Percentiles rank a stretch among this genome's conserved stretches.
phyloP scores from a whole-genome alignment of 2,329 filamentous ascomycete species.

The Plectosphaerella sp. region DNA sequence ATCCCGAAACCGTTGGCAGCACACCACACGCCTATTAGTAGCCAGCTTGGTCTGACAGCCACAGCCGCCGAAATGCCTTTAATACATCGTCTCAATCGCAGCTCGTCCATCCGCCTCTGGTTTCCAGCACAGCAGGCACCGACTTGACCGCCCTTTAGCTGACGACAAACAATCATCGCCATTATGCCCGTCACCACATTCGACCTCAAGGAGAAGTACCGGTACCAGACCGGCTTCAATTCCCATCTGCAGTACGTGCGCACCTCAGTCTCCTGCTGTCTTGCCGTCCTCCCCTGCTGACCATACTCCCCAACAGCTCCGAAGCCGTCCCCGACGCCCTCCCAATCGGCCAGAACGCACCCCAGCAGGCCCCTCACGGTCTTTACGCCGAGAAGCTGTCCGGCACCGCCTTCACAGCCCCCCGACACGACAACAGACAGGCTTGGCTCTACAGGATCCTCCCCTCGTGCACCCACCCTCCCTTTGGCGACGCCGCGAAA shows the following conservation, averaged over 20 bases:
- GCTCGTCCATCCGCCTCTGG: not conserved
- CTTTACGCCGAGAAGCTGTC: slow-evolving; percentile 80
- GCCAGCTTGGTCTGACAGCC: not conserved
- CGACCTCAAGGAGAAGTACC: slow-evolving; percentile 54
- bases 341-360: slow-evolving; percentile 73
- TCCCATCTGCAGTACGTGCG: slow-evolving; percentile 68
- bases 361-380: slow-evolving; percentile 73
- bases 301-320: slow-evolving; percentile 42
- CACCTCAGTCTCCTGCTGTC: not conserved
- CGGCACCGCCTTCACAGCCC: slow-evolving; percentile 67
- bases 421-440: slow-evolving; percentile 64
- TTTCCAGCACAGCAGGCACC: not conserved
- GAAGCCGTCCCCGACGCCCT: slow-evolving; percentile 73
- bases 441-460: slow-evolving; percentile 69
- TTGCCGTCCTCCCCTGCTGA: too few relatives aligned
- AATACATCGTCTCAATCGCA: not conserved
- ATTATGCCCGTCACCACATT: slow-evolving; percentile 48
- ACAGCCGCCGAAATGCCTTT: not conserved
- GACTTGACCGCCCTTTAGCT: not conserved
- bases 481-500: slow-evolving; percentile 41
- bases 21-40: not conserved
- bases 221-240: slow-evolving; percentile 75
- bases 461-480: slow-evolving; percentile 58
- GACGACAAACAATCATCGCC: not conserved
- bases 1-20: not conserved